Conservation (phyloP, 2,329 filamentous ascomycete species). For the Trichoderma breve region DNA sequence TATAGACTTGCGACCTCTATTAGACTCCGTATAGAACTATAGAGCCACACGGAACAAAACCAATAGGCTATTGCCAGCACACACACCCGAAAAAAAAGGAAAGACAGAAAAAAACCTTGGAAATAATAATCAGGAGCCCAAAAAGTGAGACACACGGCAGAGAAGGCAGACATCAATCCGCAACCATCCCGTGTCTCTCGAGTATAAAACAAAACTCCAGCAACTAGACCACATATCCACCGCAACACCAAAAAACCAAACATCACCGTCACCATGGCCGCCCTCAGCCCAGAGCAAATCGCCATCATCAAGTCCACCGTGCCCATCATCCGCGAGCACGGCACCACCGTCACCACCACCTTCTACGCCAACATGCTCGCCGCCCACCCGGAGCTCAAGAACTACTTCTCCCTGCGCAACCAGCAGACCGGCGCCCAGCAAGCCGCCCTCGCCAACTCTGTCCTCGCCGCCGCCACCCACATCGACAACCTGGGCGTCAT, state of each 20-base stretch:
- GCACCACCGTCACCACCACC: conserved; percentile 62
- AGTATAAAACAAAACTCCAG: background rate
- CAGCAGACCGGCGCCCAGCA: conserved; percentile 68
- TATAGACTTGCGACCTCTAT: background rate
- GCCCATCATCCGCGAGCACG: conserved; percentile 67
- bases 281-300: conserved; percentile 62
- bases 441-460: conserved; percentile 62
- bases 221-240: background rate
- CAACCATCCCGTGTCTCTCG: background rate
- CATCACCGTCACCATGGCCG: conserved; percentile 36
- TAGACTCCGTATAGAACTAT: background rate
- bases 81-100: background rate
- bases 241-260: background rate
- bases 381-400: conserved; percentile 62
- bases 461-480: conserved; percentile 69
- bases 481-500: conserved; percentile 67
- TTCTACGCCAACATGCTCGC: conserved; percentile 70
- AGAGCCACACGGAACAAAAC: background rate
- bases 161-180: background rate
- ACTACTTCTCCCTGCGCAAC: conserved; percentile 69
- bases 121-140: background rate
- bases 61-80: background rate
- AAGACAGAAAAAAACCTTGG: background rate
- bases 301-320: conserved; percentile 73
- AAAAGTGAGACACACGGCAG: background rate